Percentiles rank a stretch among this genome's conserved stretches.
phyloP scores from a whole-genome alignment of 1,284 basidiomycete species.

The Microbotryum silenes-acaulis region DNA sequence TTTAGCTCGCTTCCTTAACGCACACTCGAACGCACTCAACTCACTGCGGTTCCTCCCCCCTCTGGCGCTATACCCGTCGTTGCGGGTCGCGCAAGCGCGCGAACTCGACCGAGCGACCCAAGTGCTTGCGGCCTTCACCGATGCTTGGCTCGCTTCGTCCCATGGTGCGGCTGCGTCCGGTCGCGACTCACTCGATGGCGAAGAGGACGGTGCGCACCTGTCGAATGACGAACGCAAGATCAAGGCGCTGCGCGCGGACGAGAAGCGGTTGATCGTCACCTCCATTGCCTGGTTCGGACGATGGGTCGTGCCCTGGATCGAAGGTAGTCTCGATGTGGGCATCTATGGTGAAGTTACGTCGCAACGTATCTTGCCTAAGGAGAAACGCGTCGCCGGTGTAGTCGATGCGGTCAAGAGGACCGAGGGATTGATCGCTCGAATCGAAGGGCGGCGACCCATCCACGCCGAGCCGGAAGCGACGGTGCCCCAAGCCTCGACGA shows the following conservation, averaged over 20 bases:
- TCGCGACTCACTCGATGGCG: neutral
- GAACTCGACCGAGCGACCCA: constrained; percentile 28
- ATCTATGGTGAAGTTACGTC: constrained; percentile 27
- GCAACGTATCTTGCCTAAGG: too few species aligned
- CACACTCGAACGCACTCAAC: constrained; percentile 66
- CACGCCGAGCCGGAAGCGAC: too few species aligned
- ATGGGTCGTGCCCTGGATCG: constrained; percentile 32
- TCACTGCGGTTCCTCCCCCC: constrained; percentile 72
- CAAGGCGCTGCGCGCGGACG: constrained; percentile 11
- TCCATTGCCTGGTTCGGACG: constrained; percentile 24
- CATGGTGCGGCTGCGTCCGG: neutral
- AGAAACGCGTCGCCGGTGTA: neutral
- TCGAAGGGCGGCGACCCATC: constrained; percentile 13
- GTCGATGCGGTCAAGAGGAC: constrained; percentile 12
- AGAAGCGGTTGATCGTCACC: constrained; percentile 13
- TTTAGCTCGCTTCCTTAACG: constrained; percentile 66
- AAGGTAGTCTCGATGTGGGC: constrained; percentile 21
- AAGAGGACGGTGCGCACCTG: neutral
- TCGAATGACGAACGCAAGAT: constrained; percentile 12
- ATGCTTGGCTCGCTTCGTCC: constrained; percentile 23
- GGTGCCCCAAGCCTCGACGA: too few species aligned
- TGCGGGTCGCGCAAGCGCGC: constrained; percentile 16
- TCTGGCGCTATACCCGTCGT: constrained; percentile 43
- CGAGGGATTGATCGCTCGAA: constrained; percentile 18
- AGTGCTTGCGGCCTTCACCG: constrained; percentile 30